phyloP scores from a whole-genome alignment of 352 stramenopile genomes.

The Phytophthora pistaciae region DNA sequence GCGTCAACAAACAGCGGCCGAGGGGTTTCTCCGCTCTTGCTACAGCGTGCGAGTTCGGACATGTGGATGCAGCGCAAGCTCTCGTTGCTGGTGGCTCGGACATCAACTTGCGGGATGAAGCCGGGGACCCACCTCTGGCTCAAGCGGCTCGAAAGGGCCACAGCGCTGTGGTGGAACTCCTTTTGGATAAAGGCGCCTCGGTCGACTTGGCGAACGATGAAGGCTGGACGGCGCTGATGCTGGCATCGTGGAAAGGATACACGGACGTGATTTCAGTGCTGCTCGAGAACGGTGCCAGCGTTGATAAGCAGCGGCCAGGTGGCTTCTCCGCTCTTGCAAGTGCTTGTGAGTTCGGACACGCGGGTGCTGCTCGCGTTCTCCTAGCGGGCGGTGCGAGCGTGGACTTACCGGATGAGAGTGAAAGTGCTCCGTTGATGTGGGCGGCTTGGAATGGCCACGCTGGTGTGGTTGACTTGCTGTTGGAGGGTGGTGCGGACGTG shows the following conservation, averaged over 20 bases:
- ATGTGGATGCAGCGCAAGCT: no score
- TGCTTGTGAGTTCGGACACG: not conserved
- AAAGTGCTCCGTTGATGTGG: not conserved
- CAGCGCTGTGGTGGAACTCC: no score
- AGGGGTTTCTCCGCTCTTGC: no score
- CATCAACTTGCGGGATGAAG: no score
- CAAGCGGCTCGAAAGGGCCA: no score
- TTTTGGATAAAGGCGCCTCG: no score
- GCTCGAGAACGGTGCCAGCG: not conserved
- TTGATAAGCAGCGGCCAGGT: not conserved
- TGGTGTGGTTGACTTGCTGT: not conserved
- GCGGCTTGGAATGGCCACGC: not conserved
- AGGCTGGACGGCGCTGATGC: no score
- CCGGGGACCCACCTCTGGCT: no score
- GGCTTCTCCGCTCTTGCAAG: not conserved
- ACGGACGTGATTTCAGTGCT: not conserved
- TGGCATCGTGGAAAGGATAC: not conserved
- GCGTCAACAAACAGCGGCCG: no score
- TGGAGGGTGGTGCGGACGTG: not conserved
- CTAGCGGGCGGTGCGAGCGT: not conserved
- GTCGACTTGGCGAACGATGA: no score
- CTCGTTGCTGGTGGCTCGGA: no score
- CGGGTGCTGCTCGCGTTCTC: not conserved
- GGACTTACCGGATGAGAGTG: not conserved
- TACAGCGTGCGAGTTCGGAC: no score